phyloP scores from a whole-genome alignment of 1,284 basidiomycete genomes.

The Malassezia psittaci region DNA sequence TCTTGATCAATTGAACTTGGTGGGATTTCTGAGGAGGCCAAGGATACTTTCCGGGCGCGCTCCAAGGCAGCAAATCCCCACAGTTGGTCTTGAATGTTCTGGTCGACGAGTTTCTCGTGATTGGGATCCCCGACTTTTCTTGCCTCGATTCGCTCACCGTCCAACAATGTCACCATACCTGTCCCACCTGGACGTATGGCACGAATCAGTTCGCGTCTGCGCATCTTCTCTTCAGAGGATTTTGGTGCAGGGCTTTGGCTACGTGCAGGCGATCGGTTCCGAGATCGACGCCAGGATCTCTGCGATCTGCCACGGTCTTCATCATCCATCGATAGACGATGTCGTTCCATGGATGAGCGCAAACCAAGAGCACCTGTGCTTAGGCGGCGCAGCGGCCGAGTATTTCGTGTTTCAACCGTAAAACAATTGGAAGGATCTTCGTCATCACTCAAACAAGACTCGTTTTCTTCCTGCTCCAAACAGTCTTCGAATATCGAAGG shows the following conservation, averaged over 20 bases:
- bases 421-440: background rate
- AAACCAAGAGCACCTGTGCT: slow-evolving; percentile 1
- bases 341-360: background rate
- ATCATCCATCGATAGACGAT: background rate
- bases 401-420: too few relatives aligned
- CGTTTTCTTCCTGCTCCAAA: background rate
- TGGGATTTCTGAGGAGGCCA: background rate
- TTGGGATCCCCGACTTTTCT: slow-evolving; percentile 32
- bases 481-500: slow-evolving; percentile 3
- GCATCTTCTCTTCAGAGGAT: slow-evolving; percentile 22
- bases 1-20: background rate
- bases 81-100: slow-evolving; percentile 27
- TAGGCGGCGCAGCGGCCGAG: background rate
- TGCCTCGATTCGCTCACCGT: slow-evolving; percentile 41
- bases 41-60: slow-evolving; percentile 7
- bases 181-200: slow-evolving; percentile 41
- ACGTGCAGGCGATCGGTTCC: background rate
- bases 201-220: slow-evolving; percentile 34
- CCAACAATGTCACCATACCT: slow-evolving; percentile 44
- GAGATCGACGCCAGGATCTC: background rate
- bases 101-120: slow-evolving; percentile 16
- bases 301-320: background rate
- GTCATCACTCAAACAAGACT: background rate
- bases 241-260: background rate
- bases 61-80: slow-evolving; percentile 45